These are phyloP conservation scores for Epichloe typhina DNA, from an alignment of 2,329 filamentous ascomycete species.

Conservation along the genomic window DNA sequence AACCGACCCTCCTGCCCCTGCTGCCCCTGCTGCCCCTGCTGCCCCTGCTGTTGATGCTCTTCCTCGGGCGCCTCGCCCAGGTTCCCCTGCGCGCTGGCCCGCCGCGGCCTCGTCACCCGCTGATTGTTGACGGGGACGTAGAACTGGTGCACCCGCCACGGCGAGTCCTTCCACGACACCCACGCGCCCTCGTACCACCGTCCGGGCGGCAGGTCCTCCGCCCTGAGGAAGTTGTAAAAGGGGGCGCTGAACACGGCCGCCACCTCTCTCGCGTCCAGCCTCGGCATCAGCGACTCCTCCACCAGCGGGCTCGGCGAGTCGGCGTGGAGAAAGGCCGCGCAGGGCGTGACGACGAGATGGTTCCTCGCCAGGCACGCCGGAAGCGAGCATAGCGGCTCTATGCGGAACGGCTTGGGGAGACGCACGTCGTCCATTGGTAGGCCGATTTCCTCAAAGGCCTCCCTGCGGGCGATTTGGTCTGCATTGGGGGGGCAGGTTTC, in stretches of 20 bases:
- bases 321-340: constrained; percentile 64
- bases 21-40: constrained; percentile 30
- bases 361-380: constrained; percentile 64
- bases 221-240: constrained; percentile 74
- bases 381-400: constrained; percentile 79
- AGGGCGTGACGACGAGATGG: constrained; percentile 60
- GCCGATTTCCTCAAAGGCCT: constrained; percentile 89
- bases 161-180: constrained; percentile 62
- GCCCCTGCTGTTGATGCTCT: too few species aligned
- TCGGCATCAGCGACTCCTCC: constrained; percentile 62
- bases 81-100: constrained; percentile 28
- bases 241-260: constrained; percentile 87
- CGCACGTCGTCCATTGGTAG: constrained; percentile 57
- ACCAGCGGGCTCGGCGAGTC: constrained; percentile 29
- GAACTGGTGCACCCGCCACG: constrained; percentile 88
- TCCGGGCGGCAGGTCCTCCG: constrained; percentile 39
- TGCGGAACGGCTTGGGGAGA: constrained; percentile 59
- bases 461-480: constrained; percentile 74
- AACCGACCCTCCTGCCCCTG: constrained; percentile 46
- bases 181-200: constrained; percentile 79
- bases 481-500: constrained; percentile 6
- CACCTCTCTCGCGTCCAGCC: constrained; percentile 78
- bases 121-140: constrained; percentile 69
- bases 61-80: constrained; percentile 27
- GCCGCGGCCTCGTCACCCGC: constrained; percentile 48